Evolutionary conservation across 129 eudicot genomes (phyloP), one percentile per base, ranked within the genome.

Genomic region (Apium graveolens): DNA sequence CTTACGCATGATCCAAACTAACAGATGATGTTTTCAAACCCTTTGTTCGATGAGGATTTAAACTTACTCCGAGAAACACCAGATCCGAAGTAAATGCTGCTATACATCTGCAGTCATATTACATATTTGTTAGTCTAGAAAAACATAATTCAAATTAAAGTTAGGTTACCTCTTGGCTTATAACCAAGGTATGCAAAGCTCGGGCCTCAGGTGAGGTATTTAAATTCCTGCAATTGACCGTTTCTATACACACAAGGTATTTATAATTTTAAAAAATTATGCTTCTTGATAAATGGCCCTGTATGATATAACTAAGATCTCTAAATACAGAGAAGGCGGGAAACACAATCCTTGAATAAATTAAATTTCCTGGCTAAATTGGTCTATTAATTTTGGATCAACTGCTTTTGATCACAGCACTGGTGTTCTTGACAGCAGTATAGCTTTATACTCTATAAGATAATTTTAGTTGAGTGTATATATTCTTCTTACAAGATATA

Each of bases 1-100:
- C 99, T 96, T 79, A 92, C 99, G 99, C 86, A 82, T 96, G 99
- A 85, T 92, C 96, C 80, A 96, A 82, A 89, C 97, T 96, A 79
- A 96, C 76, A 49, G 88, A 83, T 62, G 89, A 18, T 34, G 92
- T 84, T 89, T 85, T 92, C 81, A 96, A 79, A 81, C 84, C 97
- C 88, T 80, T 85, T 62, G 62, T 68, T n/a, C 97, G 97, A 76
- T 96, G 99, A 82, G 99, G 99, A 81, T 96, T 92, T 77, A 93
- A 49, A 76, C 97, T 90, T 21, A 92, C 87, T 78, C 49, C 76
- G 44, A 92, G 80, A 78, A 96, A 96, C 39, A 96, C 75, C 41
- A 96, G 93, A 86, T 96, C 99, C 43, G 99, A 88, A 79, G 97
- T 87, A 89, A 83, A 96, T 38, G 97, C 97, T 32, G 74, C 97